Percentiles rank a stretch among this genome's conserved stretches.
Evolutionary conservation across 116 monocot genomes (phyloP).

Genomic region (Zostera marina): DNA sequence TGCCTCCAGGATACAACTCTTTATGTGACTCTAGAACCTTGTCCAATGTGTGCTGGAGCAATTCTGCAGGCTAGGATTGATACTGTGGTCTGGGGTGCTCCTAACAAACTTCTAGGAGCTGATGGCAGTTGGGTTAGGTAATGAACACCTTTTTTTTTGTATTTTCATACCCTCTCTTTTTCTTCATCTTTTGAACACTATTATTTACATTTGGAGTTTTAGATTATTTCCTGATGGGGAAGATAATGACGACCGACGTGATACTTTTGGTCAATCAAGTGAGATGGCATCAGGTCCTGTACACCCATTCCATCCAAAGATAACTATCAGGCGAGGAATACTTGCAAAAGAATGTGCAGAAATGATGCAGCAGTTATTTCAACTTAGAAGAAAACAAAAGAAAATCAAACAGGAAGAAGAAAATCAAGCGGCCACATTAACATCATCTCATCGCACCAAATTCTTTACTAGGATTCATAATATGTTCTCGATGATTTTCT

Average conservation of each 20-base stretch:
- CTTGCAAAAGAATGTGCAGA: conserved; percentile 69
- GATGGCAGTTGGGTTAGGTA: conserved; percentile 98
- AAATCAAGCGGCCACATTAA: conserved; percentile 16
- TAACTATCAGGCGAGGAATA: conserved; percentile 53
- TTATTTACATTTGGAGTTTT: neutral
- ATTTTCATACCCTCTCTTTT: neutral
- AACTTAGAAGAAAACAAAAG: conserved; percentile 60
- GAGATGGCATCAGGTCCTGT: conserved; percentile 45
- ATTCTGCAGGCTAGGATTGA: conserved; percentile 92
- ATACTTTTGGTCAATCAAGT: conserved; percentile 12
- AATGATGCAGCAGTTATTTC: conserved; percentile 86
- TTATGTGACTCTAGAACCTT: conserved; percentile 94
- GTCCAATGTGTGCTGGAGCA: conserved; percentile 96
- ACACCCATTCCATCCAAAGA: conserved; percentile 91
- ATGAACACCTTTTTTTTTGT: neutral
- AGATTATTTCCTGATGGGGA: conserved; percentile 67
- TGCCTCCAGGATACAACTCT: conserved; percentile 63
- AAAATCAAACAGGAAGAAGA: conserved; percentile 20
- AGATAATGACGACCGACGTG: conserved; percentile 20
- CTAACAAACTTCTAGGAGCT: conserved; percentile 92
- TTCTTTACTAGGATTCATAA: conserved; percentile 47
- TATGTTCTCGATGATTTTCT: conserved; percentile 52
- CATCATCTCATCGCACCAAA: conserved; percentile 31
- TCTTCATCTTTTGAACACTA: too few relatives aligned
- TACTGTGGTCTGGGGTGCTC: conserved; percentile 92